A percentile compares a stretch with the other conserved stretches of the same genome.
Conservation (phyloP, 2,329 filamentous ascomycete species). For the Ophiocordyceps camponoti-saundersi region DNA sequence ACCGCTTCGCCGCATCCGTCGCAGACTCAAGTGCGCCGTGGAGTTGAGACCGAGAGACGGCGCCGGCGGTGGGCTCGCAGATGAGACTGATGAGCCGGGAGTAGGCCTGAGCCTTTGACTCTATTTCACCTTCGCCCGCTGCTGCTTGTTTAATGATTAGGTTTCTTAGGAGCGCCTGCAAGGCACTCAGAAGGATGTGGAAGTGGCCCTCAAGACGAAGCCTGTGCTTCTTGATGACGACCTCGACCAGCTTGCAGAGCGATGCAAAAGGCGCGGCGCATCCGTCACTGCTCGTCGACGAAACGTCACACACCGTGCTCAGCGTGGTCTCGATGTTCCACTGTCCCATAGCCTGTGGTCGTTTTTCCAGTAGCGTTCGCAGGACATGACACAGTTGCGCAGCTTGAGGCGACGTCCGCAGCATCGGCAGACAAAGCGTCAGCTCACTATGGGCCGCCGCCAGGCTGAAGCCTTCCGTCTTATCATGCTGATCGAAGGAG, state of each 20-base stretch:
- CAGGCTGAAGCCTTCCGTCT: conserved; percentile 17
- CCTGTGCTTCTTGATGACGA: conserved; percentile 41
- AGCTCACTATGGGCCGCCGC: conserved; percentile 24
- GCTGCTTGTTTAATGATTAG: conserved; percentile 23
- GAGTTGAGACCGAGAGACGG: conserved; percentile 30
- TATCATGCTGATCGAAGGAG: conserved; percentile 11
- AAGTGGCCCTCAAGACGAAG: conserved; percentile 45
- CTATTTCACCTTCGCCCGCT: conserved; percentile 7
- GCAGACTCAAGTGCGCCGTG: conserved; percentile 37
- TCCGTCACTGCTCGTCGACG: conserved; percentile 7
- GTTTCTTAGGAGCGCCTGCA: conserved; percentile 38
- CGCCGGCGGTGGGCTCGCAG: conserved; percentile 39
- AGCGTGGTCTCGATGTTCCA: conserved; percentile 40
- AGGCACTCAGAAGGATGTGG: conserved; percentile 34
- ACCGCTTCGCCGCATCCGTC: conserved; percentile 42
- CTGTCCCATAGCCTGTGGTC: conserved; percentile 32
- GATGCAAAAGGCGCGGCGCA: conserved; percentile 23
- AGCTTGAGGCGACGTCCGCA: conserved; percentile 15
- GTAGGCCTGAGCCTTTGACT: conserved; percentile 31
- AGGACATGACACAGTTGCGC: conserved; percentile 23
- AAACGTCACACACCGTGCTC: conserved; percentile 23
- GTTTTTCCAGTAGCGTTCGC: conserved; percentile 30
- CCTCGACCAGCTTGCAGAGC: conserved; percentile 36
- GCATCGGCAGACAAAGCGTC: conserved; percentile 13
- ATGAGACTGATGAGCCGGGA: conserved; percentile 39